These are phyloP conservation scores for Abrus pulchellus DNA, from an alignment of 306 rosid genomes.

Conservation along the genomic window DNA sequence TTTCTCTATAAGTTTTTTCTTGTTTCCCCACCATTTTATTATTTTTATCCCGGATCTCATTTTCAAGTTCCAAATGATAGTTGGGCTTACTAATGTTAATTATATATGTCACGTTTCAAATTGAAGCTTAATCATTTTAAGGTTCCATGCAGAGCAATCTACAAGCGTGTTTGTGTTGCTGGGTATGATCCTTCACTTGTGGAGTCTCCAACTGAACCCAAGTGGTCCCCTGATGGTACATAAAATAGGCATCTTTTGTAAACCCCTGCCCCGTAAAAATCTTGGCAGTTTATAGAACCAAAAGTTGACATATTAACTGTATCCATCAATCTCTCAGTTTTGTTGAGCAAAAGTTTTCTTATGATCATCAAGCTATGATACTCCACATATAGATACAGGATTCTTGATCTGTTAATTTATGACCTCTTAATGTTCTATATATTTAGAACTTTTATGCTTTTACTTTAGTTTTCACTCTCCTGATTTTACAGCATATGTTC, in stretches of 20 bases:
- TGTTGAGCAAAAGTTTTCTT: constrained; percentile 21
- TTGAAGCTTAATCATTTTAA: constrained; percentile 33
- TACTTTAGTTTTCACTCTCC: not conserved
- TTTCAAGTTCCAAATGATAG: constrained; percentile 13
- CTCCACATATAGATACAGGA: not conserved
- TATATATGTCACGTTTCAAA: constrained; percentile 34
- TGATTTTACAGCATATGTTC: constrained; percentile 13
- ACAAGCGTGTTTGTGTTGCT: constrained; percentile 72
- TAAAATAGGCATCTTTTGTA: constrained; percentile 23
- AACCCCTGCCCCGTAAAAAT: not conserved
- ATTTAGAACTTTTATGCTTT: constrained; percentile 8
- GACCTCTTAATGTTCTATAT: constrained; percentile 10
- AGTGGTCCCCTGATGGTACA: constrained; percentile 91
- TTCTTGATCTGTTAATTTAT: constrained; percentile 22
- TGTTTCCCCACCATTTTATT: constrained; percentile 17
- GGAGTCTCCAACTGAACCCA: constrained; percentile 95
- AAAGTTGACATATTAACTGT: constrained; percentile 23
- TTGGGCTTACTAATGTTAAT: constrained; percentile 1
- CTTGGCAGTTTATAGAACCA: constrained; percentile 5
- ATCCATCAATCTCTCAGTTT: constrained; percentile 16
- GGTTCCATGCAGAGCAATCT: constrained; percentile 66
- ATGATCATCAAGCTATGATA: constrained; percentile 8
- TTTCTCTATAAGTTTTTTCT: constrained; percentile 6
- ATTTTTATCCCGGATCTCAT: constrained; percentile 19
- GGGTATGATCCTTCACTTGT: constrained; percentile 72